Conservation (phyloP, 1,284 basidiomycete genomes). For the Sanghuangporus sanghuang region DNA sequence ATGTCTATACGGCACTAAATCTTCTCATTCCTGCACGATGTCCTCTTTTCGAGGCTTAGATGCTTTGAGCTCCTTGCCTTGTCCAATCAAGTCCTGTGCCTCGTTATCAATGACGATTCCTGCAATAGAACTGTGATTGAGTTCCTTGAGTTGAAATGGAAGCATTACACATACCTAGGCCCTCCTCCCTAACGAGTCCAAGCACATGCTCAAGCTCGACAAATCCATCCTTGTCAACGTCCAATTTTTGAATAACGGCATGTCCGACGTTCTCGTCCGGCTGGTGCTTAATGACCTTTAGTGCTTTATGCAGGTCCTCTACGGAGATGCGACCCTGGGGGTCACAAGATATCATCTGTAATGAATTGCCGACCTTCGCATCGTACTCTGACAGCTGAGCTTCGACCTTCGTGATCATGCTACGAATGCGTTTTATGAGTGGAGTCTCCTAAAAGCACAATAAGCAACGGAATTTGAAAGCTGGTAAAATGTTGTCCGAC, state of each 20-base stretch:
- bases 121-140: constrained; percentile 24
- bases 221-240: constrained; percentile 94
- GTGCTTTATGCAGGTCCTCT: constrained; percentile 84
- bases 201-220: constrained; percentile 85
- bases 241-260: constrained; percentile 88
- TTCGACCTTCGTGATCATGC: constrained; percentile 97
- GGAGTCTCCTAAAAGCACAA: constrained; percentile 56
- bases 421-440: constrained; percentile 90
- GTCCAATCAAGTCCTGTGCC: constrained; percentile 67
- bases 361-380: constrained; percentile 79
- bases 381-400: constrained; percentile 92
- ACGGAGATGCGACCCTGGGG: constrained; percentile 90
- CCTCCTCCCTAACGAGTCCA: constrained; percentile 75
- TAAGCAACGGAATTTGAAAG: not conserved
- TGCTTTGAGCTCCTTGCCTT: constrained; percentile 71
- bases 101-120: constrained; percentile 73
- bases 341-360: constrained; percentile 94
- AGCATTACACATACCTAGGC: constrained; percentile 48
- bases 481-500: constrained; percentile 31
- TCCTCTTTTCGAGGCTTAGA: constrained; percentile 81
- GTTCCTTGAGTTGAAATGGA: constrained; percentile 10
- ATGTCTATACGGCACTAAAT: not conserved
- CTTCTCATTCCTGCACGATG: constrained; percentile 68
- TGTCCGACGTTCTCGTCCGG: constrained; percentile 91
- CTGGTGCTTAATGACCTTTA: constrained; percentile 90